phyloP scores from a whole-genome alignment of 148 eudicot species.

The Arctostaphylos glauca region DNA sequence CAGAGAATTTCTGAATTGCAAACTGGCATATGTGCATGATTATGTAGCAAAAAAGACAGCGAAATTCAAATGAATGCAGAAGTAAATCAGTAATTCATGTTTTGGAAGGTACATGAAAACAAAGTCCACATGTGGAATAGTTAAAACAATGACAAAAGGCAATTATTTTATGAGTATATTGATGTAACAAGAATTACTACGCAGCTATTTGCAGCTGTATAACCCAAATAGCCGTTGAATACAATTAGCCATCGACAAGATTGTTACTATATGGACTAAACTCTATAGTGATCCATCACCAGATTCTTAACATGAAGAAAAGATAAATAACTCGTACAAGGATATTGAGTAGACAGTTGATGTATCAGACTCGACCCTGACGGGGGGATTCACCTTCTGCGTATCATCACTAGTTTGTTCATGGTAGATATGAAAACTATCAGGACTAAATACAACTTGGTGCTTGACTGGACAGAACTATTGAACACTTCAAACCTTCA shows the following conservation, averaged over 20 bases:
- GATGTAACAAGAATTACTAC: too few relatives aligned
- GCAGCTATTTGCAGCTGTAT: too few relatives aligned
- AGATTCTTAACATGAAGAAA: too few relatives aligned
- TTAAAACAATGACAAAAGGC: not conserved
- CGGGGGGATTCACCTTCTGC: too few relatives aligned
- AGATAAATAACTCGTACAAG: too few relatives aligned
- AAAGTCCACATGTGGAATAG: not conserved
- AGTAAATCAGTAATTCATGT: not conserved
- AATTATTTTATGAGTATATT: too few relatives aligned
- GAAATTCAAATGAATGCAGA: not conserved
- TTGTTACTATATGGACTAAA: too few relatives aligned
- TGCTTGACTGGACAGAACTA: not conserved
- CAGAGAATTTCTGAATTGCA: slow-evolving; percentile 95
- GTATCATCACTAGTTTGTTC: too few relatives aligned
- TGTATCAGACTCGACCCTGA: not conserved
- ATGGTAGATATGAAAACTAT: not conserved
- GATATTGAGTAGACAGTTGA: too few relatives aligned
- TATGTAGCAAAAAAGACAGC: not conserved
- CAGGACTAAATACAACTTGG: not conserved
- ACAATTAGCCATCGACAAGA: too few relatives aligned
- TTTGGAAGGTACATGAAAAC: not conserved
- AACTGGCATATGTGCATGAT: slow-evolving; percentile 80
- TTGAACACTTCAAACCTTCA: not conserved
- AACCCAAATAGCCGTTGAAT: too few relatives aligned
- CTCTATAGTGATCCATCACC: too few relatives aligned